A percentile compares a stretch with the other conserved stretches of the same genome.
These are phyloP conservation scores for Vitis hybrid DNA, from an alignment of 177 flowering plant species.

Conservation along the genomic window DNA sequence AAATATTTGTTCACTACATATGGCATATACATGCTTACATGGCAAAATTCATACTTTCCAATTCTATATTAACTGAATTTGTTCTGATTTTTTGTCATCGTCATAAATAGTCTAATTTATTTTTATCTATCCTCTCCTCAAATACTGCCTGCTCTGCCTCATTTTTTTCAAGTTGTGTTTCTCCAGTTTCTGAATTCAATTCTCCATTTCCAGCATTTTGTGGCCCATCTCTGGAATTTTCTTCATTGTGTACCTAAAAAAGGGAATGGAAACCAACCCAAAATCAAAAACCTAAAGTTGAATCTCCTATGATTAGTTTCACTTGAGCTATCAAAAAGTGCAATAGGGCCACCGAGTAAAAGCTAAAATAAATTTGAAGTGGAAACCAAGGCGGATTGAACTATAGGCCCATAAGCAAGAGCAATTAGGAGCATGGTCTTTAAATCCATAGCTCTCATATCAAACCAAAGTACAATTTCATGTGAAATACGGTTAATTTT, in stretches of 20 bases:
- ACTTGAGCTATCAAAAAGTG: not conserved
- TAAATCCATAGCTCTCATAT: no score
- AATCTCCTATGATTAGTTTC: not conserved
- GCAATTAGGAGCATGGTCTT: no score
- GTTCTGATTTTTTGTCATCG: conserved; percentile 7
- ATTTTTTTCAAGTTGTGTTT: conserved; percentile 10
- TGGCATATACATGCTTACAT: no score
- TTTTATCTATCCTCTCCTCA: not conserved
- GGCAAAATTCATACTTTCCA: conserved; percentile 15
- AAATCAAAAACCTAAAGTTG: no score
- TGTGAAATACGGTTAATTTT: no score
- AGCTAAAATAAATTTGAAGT: no score
- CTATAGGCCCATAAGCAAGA: no score
- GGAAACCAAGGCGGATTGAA: no score
- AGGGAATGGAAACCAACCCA: not conserved
- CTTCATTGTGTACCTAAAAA: conserved; percentile 14
- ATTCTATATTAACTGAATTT: not conserved
- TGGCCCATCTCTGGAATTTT: conserved; percentile 11
- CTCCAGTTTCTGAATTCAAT: conserved; percentile 18
- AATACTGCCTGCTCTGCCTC: conserved; percentile 8
- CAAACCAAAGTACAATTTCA: no score
- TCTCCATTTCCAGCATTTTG: conserved; percentile 14
- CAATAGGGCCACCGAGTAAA: not conserved
- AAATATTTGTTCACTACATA: no score
- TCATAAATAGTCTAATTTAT: no score